phyloP scores from a whole-genome alignment of 148 eudicot genomes.

The Spergularia marina region DNA sequence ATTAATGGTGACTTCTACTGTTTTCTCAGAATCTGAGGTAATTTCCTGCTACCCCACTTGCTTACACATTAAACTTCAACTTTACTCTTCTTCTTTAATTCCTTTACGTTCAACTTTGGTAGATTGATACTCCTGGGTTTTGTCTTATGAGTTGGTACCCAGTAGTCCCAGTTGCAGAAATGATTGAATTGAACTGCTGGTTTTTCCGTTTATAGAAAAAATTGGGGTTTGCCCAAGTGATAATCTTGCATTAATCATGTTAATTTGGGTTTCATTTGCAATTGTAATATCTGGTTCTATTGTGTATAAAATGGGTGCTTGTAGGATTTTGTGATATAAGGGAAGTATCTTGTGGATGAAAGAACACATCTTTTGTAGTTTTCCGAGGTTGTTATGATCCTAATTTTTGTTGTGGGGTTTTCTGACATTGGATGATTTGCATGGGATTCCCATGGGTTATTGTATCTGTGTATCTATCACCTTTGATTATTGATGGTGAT shows the following conservation, averaged over 20 bases:
- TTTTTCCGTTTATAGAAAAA: not conserved
- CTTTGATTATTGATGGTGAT: not conserved
- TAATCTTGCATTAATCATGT: not conserved
- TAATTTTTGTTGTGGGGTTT: not conserved
- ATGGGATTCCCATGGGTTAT: not conserved
- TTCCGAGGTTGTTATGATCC: not conserved
- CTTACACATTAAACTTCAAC: not conserved
- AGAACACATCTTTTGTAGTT: not conserved
- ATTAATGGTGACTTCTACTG: not conserved
- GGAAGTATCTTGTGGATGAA: not conserved
- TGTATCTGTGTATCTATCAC: too few species aligned
- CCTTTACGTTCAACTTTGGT: not conserved
- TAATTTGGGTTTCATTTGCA: not conserved
- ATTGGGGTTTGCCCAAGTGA: not conserved
- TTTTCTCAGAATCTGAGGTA: slow-evolving; percentile 32
- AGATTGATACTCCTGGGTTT: not conserved
- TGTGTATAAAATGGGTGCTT: not conserved
- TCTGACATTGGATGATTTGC: not conserved
- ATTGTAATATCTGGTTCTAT: not conserved
- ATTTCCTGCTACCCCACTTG: not conserved
- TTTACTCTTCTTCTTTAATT: not conserved
- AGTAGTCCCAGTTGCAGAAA: not conserved
- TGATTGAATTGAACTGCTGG: not conserved
- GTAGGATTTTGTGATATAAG: not conserved
- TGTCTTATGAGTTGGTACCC: not conserved